phyloP scores from a whole-genome alignment of 345 rosid genomes.

The Viola odorata region DNA sequence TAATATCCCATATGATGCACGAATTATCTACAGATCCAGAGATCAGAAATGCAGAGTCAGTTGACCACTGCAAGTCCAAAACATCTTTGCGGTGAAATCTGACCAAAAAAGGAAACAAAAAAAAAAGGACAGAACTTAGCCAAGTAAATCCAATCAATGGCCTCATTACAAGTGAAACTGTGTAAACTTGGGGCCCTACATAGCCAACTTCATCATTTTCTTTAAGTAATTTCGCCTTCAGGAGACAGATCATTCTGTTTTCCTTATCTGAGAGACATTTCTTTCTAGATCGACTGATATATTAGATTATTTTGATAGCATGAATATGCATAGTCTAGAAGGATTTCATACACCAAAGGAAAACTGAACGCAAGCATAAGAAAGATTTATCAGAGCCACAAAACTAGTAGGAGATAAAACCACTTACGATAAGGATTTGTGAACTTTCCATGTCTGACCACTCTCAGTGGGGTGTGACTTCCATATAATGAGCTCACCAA shows the following conservation, averaged over 20 bases:
- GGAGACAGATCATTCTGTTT: too few relatives aligned
- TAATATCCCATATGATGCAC: constrained; percentile 92
- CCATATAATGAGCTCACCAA: constrained; percentile 91
- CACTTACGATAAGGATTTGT: constrained; percentile 69
- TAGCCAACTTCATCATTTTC: too few relatives aligned
- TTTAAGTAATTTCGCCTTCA: too few relatives aligned
- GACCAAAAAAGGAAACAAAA: constrained; percentile 2
- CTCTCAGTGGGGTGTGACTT: constrained; percentile 67
- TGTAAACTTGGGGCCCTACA: background rate
- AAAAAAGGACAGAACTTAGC: background rate
- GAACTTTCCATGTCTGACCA: constrained; percentile 82
- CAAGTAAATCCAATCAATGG: background rate
- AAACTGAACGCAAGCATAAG: too few relatives aligned
- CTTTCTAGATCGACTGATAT: too few relatives aligned
- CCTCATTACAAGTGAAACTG: background rate
- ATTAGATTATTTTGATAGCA: too few relatives aligned
- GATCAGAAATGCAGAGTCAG: constrained; percentile 61
- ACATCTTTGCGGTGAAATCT: constrained; percentile 97
- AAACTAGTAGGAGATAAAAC: background rate
- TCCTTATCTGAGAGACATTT: too few relatives aligned
- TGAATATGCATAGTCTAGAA: too few relatives aligned
- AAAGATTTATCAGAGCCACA: too few relatives aligned
- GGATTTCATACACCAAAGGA: too few relatives aligned
- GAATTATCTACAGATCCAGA: constrained; percentile 98
- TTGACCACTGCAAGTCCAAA: constrained; percentile 87